Percentiles rank a stretch among this genome's conserved stretches.
These are phyloP conservation scores for Streptanthus diversifolius DNA, from an alignment of 345 rosid genomes.

Conservation along the genomic window DNA sequence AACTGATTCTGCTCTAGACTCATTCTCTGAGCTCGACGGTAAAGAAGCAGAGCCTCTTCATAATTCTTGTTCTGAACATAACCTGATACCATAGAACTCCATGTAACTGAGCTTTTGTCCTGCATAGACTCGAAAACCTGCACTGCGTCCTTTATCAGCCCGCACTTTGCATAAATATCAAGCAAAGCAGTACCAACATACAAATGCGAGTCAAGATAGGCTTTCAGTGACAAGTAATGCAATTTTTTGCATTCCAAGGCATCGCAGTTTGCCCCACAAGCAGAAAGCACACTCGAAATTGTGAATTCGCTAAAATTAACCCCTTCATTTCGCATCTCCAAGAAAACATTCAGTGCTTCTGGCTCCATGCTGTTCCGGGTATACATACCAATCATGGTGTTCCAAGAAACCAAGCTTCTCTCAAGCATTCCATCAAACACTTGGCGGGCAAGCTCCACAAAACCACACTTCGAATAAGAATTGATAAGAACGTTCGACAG, in stretches of 20 bases:
- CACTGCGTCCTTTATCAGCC: slow-evolving; percentile 47
- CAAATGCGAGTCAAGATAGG: slow-evolving; percentile 42
- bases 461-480: slow-evolving; percentile 52
- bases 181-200: slow-evolving; percentile 75
- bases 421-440: slow-evolving; percentile 70
- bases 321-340: slow-evolving; percentile 49
- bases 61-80: slow-evolving; percentile 64
- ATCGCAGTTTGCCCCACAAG: slow-evolving; percentile 46
- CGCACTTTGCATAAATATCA: slow-evolving; percentile 73
- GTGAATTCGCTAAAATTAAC: slow-evolving; percentile 55
- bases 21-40: slow-evolving; percentile 37
- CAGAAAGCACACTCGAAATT: slow-evolving; percentile 63
- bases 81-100: slow-evolving; percentile 86
- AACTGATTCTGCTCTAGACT: slow-evolving; percentile 53
- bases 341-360: slow-evolving; percentile 48
- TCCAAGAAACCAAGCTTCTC: slow-evolving; percentile 74
- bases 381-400: slow-evolving; percentile 55
- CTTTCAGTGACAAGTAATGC: slow-evolving; percentile 63
- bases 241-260: slow-evolving; percentile 52
- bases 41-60: slow-evolving; percentile 65
- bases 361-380: slow-evolving; percentile 38
- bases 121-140: slow-evolving; percentile 56
- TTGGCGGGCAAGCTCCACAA: slow-evolving; percentile 41
- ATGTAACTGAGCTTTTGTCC: slow-evolving; percentile 65
- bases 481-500: slow-evolving; percentile 58